phyloP scores from a whole-genome alignment of 495 filamentous ascomycete species.

The Poronia punctata region DNA sequence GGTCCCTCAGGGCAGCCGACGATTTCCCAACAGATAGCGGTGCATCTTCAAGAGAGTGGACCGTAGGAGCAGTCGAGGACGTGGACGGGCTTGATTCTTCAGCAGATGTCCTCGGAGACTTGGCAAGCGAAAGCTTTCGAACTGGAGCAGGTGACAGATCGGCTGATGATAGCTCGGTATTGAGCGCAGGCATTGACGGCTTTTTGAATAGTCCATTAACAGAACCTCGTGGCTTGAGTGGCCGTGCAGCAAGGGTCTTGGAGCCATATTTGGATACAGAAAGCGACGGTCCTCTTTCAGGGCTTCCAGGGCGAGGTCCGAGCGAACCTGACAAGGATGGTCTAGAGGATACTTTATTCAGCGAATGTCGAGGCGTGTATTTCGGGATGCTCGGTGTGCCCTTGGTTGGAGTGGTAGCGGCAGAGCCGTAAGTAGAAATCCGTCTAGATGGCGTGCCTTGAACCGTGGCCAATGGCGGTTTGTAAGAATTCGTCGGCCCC shows the following conservation, averaged over 20 bases:
- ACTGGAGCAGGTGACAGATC: constrained; percentile 16
- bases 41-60: constrained; percentile 29
- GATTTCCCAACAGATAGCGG: constrained; percentile 48
- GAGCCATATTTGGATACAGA: constrained; percentile 35
- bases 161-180: constrained; percentile 25
- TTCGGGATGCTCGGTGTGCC: constrained; percentile 3
- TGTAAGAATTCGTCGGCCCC: constrained; percentile 28
- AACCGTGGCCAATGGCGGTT: constrained; percentile 29
- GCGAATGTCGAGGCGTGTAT: constrained; percentile 3
- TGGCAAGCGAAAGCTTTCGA: constrained; percentile 33
- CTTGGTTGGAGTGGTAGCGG: constrained; percentile 3
- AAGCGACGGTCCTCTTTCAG: constrained; percentile 28
- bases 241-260: constrained; percentile 43
- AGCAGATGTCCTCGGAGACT: constrained; percentile 42
- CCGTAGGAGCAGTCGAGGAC: constrained; percentile 32
- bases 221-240: constrained; percentile 49
- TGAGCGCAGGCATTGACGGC: constrained; percentile 37
- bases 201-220: constrained; percentile 49
- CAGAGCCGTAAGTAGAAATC: constrained; percentile 16
- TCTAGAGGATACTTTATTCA: constrained; percentile 18
- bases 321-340: constrained; percentile 18
- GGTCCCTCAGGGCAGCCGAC: constrained; percentile 76
- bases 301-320: constrained; percentile 32
- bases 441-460: constrained; percentile 27
- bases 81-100: constrained; percentile 37